These are phyloP conservation scores for Heliamphora exappendiculata DNA, from an alignment of 148 eudicot species.

Conservation along the genomic window DNA sequence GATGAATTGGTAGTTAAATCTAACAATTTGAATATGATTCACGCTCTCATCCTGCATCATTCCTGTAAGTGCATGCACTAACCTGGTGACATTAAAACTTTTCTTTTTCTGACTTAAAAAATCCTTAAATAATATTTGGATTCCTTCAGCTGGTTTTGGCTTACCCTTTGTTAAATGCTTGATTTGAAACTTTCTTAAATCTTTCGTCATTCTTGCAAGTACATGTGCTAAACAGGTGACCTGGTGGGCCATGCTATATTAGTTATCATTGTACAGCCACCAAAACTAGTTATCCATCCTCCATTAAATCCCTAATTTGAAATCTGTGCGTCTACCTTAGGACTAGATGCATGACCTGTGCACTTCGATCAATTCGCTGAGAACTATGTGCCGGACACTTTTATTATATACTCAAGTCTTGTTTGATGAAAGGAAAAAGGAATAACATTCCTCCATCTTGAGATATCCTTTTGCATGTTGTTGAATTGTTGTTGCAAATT, in stretches of 20 bases:
- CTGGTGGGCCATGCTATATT: too few species aligned
- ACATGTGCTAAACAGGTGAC: too few species aligned
- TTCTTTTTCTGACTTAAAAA: background rate
- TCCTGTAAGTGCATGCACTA: background rate
- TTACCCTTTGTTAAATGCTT: too few species aligned
- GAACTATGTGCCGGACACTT: background rate
- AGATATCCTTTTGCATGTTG: background rate
- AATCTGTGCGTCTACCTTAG: too few species aligned
- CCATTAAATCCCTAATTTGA: too few species aligned
- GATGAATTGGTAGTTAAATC: too few species aligned
- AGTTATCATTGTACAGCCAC: too few species aligned
- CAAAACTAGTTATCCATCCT: too few species aligned
- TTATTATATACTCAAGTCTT: background rate
- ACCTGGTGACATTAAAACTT: background rate
- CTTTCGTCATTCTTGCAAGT: too few species aligned
- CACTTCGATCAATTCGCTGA: background rate
- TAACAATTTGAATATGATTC: background rate
- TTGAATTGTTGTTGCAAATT: background rate
- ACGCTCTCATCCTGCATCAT: background rate
- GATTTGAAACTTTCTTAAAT: background rate
- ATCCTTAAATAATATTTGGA: background rate
- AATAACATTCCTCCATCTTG: background rate
- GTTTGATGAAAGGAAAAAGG: background rate
- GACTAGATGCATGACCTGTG: background rate
- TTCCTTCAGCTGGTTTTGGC: background rate